Evolutionary conservation across 1,139 yeast species (phyloP).

Genomic region (Schwanniomyces etchellsii): DNA sequence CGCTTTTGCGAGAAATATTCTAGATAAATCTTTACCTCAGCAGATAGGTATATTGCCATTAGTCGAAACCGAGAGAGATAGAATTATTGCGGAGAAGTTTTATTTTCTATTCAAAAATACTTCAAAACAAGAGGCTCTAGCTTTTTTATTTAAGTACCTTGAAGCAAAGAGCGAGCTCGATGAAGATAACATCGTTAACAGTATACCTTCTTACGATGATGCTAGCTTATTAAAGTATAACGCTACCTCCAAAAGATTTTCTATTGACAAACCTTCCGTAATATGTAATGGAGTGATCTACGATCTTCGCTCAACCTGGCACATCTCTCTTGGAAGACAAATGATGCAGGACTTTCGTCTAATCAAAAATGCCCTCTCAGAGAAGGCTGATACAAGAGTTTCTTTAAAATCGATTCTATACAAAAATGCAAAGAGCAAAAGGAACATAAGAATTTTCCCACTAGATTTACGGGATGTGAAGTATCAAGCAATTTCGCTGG

Average conservation of each 20-base stretch:
- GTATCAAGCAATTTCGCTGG: conserved; percentile 28
- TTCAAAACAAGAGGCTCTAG: conserved; percentile 31
- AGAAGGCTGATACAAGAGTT: conserved; percentile 14
- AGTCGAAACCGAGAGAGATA: conserved; percentile 22
- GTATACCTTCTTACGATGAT: conserved; percentile 15
- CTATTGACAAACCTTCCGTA: conserved; percentile 46
- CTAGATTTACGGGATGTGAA: conserved; percentile 24
- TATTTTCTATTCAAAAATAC: conserved; percentile 29
- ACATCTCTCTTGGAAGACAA: conserved; percentile 33
- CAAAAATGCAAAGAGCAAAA: conserved; percentile 23
- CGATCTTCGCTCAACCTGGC: conserved; percentile 34
- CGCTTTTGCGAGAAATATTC: conserved; percentile 45
- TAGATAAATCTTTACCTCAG: conserved; percentile 62
- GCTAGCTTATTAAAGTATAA: conserved; percentile 22
- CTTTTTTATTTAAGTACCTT: conserved; percentile 33
- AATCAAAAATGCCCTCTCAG: conserved; percentile 19
- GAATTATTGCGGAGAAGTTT: conserved; percentile 24
- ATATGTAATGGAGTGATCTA: conserved; percentile 71
- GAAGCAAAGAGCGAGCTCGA: conserved; percentile 23
- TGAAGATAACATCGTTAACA: conserved; percentile 17
- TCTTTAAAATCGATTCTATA: conserved; percentile 27
- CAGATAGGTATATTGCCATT: conserved; percentile 79
- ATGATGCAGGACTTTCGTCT: conserved; percentile 30
- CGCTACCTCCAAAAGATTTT: conserved; percentile 23
- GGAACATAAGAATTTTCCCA: conserved; percentile 34